Evolutionary conservation across 2,329 filamentous ascomycete genomes (phyloP).

Genomic region (Thielaviopsis ethacetica): DNA sequence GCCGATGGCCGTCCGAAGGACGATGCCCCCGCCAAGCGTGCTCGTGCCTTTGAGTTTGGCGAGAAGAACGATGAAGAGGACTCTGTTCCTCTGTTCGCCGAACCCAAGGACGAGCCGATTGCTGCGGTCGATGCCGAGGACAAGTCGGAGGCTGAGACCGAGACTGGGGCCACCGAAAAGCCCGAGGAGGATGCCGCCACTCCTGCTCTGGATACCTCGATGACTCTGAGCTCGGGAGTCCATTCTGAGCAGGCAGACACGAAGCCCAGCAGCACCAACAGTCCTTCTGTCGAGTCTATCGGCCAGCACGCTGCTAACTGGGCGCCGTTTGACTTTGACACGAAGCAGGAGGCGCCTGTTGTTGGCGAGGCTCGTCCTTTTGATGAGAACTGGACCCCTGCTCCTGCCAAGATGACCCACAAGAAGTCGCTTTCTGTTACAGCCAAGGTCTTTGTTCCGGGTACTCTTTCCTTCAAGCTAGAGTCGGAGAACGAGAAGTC

Average conservation of each 20-base stretch:
- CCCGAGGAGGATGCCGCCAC: constrained; percentile 26
- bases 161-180: constrained; percentile 16
- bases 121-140: constrained; percentile 16
- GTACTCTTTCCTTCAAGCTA: constrained; percentile 19
- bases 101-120: constrained; percentile 19
- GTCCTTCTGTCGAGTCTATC: constrained; percentile 35
- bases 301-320: constrained; percentile 34
- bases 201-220: constrained; percentile 29
- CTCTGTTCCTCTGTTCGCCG: constrained; percentile 59
- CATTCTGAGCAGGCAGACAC: constrained; percentile 37
- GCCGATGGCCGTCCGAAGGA: constrained; percentile 43
- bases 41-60: constrained; percentile 32
- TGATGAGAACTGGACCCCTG: constrained; percentile 32
- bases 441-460: constrained; percentile 50
- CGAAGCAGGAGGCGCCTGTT: constrained; percentile 27
- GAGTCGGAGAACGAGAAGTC: constrained; percentile 7
- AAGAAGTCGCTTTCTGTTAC: constrained; percentile 51
- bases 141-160: constrained; percentile 13
- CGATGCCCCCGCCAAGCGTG: constrained; percentile 59
- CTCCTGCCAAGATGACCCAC: constrained; percentile 14
- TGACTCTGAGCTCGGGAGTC: constrained; percentile 31
- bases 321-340: constrained; percentile 45
- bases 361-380: constrained; percentile 38
- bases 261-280: constrained; percentile 33
- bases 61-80: constrained; percentile 44